Conservation (phyloP, 129 eudicot species). For the Pseudognaphalium luteoalbum region DNA sequence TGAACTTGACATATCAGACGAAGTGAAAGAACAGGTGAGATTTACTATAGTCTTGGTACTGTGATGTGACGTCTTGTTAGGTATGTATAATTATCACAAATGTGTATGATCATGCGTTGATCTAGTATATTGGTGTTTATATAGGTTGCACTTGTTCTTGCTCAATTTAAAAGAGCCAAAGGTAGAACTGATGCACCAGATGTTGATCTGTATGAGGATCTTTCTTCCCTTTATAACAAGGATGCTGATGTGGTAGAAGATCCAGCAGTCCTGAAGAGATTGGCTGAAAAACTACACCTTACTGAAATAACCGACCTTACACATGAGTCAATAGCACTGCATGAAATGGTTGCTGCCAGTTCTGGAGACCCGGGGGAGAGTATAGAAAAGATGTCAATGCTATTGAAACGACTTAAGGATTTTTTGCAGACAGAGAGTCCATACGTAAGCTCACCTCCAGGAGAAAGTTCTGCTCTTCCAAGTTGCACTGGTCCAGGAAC, state of each 20-base stretch:
- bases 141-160: conserved; percentile 84
- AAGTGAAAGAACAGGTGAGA: conserved; percentile 91
- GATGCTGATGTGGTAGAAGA: conserved; percentile 46
- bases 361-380: conserved; percentile 80
- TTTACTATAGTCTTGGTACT: not conserved
- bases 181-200: conserved; percentile 77
- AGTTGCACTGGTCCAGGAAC: conserved; percentile 55
- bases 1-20: conserved; percentile 86
- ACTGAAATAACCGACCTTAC: conserved; percentile 73
- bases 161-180: conserved; percentile 91
- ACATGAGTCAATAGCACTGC: conserved; percentile 86
- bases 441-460: conserved; percentile 42
- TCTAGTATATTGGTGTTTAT: conserved; percentile 17
- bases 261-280: conserved; percentile 59
- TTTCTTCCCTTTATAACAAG: conserved; percentile 56
- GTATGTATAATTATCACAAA: conserved; percentile 8
- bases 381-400: conserved; percentile 85
- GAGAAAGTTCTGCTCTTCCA: conserved; percentile 47
- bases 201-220: conserved; percentile 65
- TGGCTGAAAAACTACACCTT: conserved; percentile 75
- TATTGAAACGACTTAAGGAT: conserved; percentile 76
- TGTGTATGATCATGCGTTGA: conserved; percentile 11
- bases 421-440: conserved; percentile 76
- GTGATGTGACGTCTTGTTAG: conserved; percentile 9
- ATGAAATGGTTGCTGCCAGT: conserved; percentile 74